Evolutionary conservation across 73 alveolate genomes (phyloP).

Genomic region (Urostyla sp.): DNA sequence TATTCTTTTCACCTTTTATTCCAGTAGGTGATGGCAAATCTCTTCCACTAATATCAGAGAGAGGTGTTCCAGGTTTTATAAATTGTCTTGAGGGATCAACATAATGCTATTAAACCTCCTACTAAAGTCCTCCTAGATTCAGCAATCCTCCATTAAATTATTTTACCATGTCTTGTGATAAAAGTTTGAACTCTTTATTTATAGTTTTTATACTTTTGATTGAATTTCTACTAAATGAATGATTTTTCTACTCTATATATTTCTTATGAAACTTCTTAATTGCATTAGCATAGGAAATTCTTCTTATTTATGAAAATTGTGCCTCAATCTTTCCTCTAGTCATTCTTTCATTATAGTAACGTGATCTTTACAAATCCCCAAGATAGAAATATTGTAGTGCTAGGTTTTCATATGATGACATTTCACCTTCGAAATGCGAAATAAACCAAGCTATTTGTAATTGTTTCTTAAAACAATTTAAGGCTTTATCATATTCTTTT

Average conservation of each 20-base stretch:
- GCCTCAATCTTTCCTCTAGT: slow-evolving; percentile 55
- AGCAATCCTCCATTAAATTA: too few species aligned
- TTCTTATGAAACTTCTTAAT: slow-evolving; percentile 3
- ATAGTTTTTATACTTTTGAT: neutral
- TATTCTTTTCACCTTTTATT: slow-evolving; percentile 39
- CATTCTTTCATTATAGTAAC: slow-evolving; percentile 54
- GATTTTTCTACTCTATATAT: neutral
- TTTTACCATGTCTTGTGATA: neutral
- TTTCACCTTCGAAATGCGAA: slow-evolving; percentile 26
- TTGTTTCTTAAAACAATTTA: slow-evolving; percentile 55
- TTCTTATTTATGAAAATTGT: slow-evolving; percentile 28
- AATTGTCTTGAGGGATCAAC: slow-evolving; percentile 17
- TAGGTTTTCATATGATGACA: slow-evolving; percentile 43
- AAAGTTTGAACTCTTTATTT: neutral
- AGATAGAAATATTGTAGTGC: slow-evolving; percentile 48
- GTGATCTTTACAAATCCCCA: slow-evolving; percentile 33
- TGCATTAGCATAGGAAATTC: slow-evolving; percentile 17
- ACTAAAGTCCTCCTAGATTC: too few species aligned
- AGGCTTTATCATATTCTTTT: slow-evolving; percentile 61
- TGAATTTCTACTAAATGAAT: too few species aligned
- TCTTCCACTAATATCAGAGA: slow-evolving; percentile 58
- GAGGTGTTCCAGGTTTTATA: slow-evolving; percentile 58
- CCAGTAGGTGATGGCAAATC: slow-evolving; percentile 71
- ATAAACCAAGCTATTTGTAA: slow-evolving; percentile 59
- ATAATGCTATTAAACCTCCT: neutral